phyloP scores from a whole-genome alignment of 192 early-diverging fungal species.

The Coemansia sp. region DNA sequence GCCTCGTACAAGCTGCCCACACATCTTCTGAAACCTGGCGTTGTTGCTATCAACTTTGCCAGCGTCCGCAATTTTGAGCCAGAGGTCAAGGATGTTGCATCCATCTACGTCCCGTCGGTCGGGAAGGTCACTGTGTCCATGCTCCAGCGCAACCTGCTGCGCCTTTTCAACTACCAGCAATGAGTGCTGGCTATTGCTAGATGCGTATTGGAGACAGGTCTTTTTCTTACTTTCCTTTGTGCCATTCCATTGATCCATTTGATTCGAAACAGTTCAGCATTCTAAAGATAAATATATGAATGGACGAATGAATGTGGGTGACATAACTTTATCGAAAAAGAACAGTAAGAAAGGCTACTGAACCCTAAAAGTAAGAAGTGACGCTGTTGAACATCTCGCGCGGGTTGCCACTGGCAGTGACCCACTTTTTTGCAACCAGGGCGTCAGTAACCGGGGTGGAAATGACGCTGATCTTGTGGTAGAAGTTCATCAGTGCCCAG shows the following conservation, averaged over 20 bases:
- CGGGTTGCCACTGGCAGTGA: slow-evolving; percentile 47
- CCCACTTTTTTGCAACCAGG: slow-evolving; percentile 45
- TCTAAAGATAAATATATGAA: no score
- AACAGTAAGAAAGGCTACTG: neutral
- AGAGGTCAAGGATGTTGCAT: slow-evolving; percentile 87
- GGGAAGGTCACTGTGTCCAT: slow-evolving; percentile 99
- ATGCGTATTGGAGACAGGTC: neutral
- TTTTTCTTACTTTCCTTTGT: neutral
- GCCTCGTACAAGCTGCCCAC: slow-evolving; percentile 87
- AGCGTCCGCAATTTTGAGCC: slow-evolving; percentile 95
- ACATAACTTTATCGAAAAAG: neutral
- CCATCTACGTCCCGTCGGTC: slow-evolving; percentile 93
- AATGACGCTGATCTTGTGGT: slow-evolving; percentile 30
- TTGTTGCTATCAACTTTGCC: slow-evolving; percentile 96
- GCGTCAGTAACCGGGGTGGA: slow-evolving; percentile 28
- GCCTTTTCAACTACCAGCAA: slow-evolving; percentile 75
- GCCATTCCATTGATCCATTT: no score
- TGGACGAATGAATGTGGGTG: no score
- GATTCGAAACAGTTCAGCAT: no score
- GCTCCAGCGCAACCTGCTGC: slow-evolving; percentile 93
- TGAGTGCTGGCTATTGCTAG: slow-evolving; percentile 7
- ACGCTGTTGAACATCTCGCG: slow-evolving; percentile 45
- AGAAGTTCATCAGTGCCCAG: slow-evolving; percentile 44
- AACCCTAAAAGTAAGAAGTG: slow-evolving; percentile 33
- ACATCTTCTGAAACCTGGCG: slow-evolving; percentile 89